Evolutionary conservation across 306 rosid species (phyloP), one percentile per base, ranked within the genome.

Genomic region (Sechiopsis laciniata): DNA sequence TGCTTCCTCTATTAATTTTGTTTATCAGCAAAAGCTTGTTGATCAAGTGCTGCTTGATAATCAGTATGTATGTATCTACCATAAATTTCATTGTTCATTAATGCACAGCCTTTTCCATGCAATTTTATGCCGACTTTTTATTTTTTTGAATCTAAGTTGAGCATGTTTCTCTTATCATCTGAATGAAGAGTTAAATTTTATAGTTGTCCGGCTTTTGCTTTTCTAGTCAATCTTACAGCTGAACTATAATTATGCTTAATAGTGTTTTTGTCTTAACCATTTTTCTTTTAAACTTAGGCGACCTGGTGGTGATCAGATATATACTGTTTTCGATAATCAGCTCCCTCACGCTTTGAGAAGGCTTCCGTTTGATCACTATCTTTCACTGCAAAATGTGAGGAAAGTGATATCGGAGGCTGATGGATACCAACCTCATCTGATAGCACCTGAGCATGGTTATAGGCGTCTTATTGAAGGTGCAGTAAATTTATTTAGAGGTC

Each of bases 341-440:
- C 84, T 85, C 60, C 88, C 88, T 75, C 75, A 79, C 61, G 88
- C 86, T 75, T 58, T 85, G 76, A 76, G 68, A 75, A 82, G 73
- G 81, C 86, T 85, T 75, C 88, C 86, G 65, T 80, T 85, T 52
- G 86, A 82, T 12, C 81, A 71, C 46, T 78, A 85, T 67, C 86
- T 85, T 63, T 82, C 88, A 15, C 63, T 76, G 70, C 80, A 80
- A 80, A 85, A 82, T 63, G 74, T 85, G 75, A 77, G 78, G 74
- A 85, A 80, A 74, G 84, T 76, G 71, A 79, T 85, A 65, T 85
- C 76, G 3, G 83, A 82, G 75, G 88, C 88, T 14, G 88, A 85
- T 58, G 86, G 88, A 12, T 85, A 85, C 81, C 88, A 85, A 52
- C 88, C 88, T 69, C 88, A 85, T 80, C 81, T 85, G 71, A 77